Conservation (phyloP, 192 early-diverging fungal species). For the Rhizoclosmatium sp. region DNA sequence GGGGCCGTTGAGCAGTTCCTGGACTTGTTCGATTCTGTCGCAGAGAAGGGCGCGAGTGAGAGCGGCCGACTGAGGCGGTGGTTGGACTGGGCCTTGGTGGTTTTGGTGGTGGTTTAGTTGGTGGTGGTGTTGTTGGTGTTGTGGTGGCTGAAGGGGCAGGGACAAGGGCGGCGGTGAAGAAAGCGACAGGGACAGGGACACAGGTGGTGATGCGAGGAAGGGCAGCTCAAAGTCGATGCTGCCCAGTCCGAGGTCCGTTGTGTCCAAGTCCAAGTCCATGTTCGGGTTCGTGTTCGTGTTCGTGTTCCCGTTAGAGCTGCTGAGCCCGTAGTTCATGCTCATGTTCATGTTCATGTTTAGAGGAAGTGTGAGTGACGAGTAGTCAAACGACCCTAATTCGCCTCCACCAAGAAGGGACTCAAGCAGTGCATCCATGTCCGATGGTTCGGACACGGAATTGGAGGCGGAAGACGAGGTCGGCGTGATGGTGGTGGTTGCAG, state of each 20-base stretch:
- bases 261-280: not conserved
- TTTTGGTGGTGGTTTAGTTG: not conserved
- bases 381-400: no score
- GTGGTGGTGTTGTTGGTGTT: not conserved
- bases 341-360: not conserved
- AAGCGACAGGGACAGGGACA: not conserved
- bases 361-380: not conserved
- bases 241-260: not conserved
- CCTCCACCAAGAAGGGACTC: no score
- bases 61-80: not conserved
- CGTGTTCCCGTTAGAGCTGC: not conserved
- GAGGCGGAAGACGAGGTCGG: no score
- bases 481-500: no score
- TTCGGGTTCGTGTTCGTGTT: not conserved
- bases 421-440: no score
- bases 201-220: not conserved
- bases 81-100: not conserved
- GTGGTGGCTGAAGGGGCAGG: not conserved
- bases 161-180: not conserved
- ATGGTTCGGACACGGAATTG: no score
- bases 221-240: not conserved
- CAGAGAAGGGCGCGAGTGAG: conserved; percentile 9
- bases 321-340: not conserved
- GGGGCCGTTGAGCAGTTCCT: conserved; percentile 36
- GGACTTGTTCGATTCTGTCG: conserved; percentile 20